Conservation (phyloP, 129 eudicot species). For the Gnaphalium uliginosum region DNA sequence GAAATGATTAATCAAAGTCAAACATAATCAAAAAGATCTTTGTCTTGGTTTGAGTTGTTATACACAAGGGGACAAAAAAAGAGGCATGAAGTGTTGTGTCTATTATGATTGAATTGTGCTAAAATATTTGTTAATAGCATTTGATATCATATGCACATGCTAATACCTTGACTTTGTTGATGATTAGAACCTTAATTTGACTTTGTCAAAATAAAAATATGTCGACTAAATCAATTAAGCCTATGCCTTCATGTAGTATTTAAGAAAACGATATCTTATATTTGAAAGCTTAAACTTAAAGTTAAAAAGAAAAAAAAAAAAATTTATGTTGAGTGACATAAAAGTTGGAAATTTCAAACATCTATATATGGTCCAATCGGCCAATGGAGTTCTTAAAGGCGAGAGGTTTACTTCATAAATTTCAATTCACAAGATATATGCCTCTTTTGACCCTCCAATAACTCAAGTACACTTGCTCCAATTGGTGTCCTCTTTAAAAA, state of each 20-base stretch:
- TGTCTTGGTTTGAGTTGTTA: slow-evolving; percentile 24
- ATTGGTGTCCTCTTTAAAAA: not conserved
- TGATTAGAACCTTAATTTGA: slow-evolving; percentile 16
- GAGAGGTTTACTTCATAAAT: slow-evolving; percentile 20
- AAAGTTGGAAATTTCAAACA: not conserved
- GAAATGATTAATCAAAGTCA: slow-evolving; percentile 12
- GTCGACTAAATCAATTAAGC: not conserved
- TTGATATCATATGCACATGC: slow-evolving; percentile 38
- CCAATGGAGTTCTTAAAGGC: slow-evolving; percentile 27
- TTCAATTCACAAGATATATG: slow-evolving; percentile 39
- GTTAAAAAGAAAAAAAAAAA: not conserved
- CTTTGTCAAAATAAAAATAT: not conserved
- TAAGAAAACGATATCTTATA: not conserved
- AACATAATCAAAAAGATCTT: slow-evolving; percentile 33
- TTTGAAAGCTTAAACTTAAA: not conserved
- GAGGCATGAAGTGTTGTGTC: slow-evolving; percentile 26
- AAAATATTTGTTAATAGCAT: slow-evolving; percentile 23
- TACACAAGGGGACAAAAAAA: slow-evolving; percentile 11
- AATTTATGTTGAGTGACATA: not conserved
- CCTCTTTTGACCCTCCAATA: slow-evolving; percentile 24
- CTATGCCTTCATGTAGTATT: not conserved
- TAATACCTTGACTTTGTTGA: slow-evolving; percentile 31
- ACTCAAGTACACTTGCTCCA: slow-evolving; percentile 6
- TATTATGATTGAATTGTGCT: not conserved
- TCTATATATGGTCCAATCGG: not conserved